phyloP scores from a whole-genome alignment of 441 rosid species.

The Capsella rubella region DNA sequence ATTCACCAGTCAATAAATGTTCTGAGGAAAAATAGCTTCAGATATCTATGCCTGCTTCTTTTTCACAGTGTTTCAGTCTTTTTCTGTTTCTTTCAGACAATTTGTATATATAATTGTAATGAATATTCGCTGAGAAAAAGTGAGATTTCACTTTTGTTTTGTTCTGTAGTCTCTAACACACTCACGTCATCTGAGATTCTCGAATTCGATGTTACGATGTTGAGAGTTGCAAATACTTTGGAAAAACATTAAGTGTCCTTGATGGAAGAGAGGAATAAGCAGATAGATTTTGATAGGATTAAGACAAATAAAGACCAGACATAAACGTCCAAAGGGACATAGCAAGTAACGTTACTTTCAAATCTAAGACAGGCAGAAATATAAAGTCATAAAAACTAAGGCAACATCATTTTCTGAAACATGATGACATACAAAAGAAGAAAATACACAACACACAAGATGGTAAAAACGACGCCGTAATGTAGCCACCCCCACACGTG shows the following conservation, averaged over 20 bases:
- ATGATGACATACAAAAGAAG: constrained; percentile 21
- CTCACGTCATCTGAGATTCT: constrained; percentile 29
- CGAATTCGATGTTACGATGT: constrained; percentile 35
- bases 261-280: constrained; percentile 27
- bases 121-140: constrained; percentile 40
- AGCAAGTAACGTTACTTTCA: constrained; percentile 42
- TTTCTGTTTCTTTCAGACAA: constrained; percentile 8
- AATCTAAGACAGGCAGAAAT: constrained; percentile 39
- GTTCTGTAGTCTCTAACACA: background rate
- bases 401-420: constrained; percentile 38
- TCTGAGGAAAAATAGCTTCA: constrained; percentile 36
- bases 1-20: constrained; percentile 20
- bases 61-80: constrained; percentile 33
- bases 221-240: constrained; percentile 27
- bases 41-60: constrained; percentile 35
- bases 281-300: constrained; percentile 31
- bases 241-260: background rate
- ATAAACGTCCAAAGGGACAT: constrained; percentile 31
- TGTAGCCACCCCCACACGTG: constrained; percentile 35
- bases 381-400: constrained; percentile 39
- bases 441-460: constrained; percentile 16
- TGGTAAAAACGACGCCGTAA: constrained; percentile 30
- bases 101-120: constrained; percentile 7
- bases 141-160: background rate
- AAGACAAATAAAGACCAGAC: constrained; percentile 37